Evolutionary conservation across 306 rosid species (phyloP).

Genomic region (Pachyrhizus erosus): DNA sequence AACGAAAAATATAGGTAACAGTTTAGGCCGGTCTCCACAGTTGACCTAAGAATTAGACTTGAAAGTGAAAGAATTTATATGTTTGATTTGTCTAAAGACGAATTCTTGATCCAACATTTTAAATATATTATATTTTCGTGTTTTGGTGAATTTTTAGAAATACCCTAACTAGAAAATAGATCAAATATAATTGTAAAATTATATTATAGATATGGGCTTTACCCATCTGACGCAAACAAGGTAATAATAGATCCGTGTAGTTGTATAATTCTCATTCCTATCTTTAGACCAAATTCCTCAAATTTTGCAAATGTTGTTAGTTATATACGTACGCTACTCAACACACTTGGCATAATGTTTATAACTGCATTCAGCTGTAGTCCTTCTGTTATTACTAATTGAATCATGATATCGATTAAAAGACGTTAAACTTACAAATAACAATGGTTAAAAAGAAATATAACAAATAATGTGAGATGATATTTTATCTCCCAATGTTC

Average conservation of each 20-base stretch:
- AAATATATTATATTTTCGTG: background rate
- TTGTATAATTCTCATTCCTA: background rate
- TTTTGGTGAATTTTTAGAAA: background rate
- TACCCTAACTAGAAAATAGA: background rate
- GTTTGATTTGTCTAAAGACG: background rate
- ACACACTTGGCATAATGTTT: no score
- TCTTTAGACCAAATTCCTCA: background rate
- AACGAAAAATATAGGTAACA: background rate
- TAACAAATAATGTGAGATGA: background rate
- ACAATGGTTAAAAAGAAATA: background rate
- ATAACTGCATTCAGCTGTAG: background rate
- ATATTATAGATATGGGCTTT: background rate
- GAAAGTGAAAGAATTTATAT: background rate
- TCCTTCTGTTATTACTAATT: background rate
- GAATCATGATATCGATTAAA: background rate
- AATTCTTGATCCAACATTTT: background rate
- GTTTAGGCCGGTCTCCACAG: background rate
- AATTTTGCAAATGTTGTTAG: background rate
- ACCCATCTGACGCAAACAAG: background rate
- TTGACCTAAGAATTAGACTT: slow-evolving; percentile 14
- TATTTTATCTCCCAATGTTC: no score
- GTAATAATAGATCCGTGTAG: background rate
- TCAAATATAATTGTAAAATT: background rate
- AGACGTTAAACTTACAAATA: background rate
- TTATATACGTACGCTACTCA: background rate